phyloP scores from a whole-genome alignment of 768 basidiomycete species.

The Trametes sanguinea region DNA sequence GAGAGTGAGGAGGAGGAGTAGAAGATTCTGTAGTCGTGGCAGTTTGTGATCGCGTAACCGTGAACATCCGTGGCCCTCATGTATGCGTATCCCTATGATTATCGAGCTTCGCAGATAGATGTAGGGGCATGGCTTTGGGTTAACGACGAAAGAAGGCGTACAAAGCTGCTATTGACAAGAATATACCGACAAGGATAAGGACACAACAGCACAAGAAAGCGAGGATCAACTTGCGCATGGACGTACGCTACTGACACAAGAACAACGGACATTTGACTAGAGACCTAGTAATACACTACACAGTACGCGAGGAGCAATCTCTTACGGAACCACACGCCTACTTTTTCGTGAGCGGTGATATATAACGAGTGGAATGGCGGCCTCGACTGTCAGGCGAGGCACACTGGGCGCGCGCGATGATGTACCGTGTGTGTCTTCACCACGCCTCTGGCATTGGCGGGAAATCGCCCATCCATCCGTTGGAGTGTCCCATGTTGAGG shows the following conservation, averaged over 20 bases:
- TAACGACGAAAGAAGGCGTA: background rate
- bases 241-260: background rate
- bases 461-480: constrained; percentile 79
- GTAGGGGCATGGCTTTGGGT: too few relatives aligned
- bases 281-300: background rate
- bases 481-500: constrained; percentile 66
- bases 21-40: background rate
- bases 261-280: background rate
- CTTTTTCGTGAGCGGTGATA: too few relatives aligned
- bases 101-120: background rate
- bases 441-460: constrained; percentile 81
- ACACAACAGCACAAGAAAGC: too few relatives aligned
- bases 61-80: background rate
- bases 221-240: too few relatives aligned
- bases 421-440: constrained; percentile 44
- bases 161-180: background rate
- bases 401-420: too few relatives aligned
- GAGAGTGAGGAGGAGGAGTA: constrained; percentile 78
- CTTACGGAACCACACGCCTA: too few relatives aligned
- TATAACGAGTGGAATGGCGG: too few relatives aligned
- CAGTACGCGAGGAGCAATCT: too few relatives aligned
- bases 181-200: background rate
- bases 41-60: background rate
- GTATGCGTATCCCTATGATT: background rate
- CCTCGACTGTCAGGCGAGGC: too few relatives aligned